A percentile compares a stretch with the other conserved stretches of the same genome.
Conservation (phyloP, 2,329 filamentous ascomycete genomes). For the Monilinia fructicola region DNA sequence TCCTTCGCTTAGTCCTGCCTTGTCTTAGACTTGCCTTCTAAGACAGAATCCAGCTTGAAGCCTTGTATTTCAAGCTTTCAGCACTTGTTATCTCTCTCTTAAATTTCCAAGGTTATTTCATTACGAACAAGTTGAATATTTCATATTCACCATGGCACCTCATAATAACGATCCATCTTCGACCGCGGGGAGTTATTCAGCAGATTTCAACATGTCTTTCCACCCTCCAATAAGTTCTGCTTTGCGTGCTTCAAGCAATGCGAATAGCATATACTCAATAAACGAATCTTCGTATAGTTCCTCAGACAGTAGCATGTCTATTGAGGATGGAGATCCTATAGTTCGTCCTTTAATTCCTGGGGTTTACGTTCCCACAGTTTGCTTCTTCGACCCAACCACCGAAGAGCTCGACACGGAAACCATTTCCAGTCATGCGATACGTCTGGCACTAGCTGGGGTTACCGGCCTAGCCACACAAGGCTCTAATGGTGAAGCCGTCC, state of each 20-base stretch:
- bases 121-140: neutral
- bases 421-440: constrained; percentile 49
- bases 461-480: constrained; percentile 63
- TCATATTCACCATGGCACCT: constrained; percentile 45
- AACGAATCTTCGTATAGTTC: constrained; percentile 43
- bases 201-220: constrained; percentile 44
- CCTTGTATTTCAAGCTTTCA: neutral
- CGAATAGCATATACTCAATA: constrained; percentile 41
- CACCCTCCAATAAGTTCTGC: constrained; percentile 30
- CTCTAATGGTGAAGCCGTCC: constrained; percentile 67
- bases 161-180: constrained; percentile 49
- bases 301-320: constrained; percentile 46
- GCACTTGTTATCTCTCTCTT: neutral
- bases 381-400: constrained; percentile 65
- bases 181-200: constrained; percentile 48
- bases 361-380: constrained; percentile 72
- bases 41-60: constrained; percentile 2
- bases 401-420: constrained; percentile 67
- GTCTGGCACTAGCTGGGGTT: constrained; percentile 59
- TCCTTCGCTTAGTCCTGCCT: neutral
- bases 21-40: neutral
- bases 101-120: neutral
- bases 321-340: constrained; percentile 40
- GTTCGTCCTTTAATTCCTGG: constrained; percentile 49
- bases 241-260: constrained; percentile 32